A percentile compares a stretch with the other conserved stretches of the same genome.
Evolutionary conservation across 2,329 filamentous ascomycete species (phyloP).

Genomic region (Colletotrichum sp.): DNA sequence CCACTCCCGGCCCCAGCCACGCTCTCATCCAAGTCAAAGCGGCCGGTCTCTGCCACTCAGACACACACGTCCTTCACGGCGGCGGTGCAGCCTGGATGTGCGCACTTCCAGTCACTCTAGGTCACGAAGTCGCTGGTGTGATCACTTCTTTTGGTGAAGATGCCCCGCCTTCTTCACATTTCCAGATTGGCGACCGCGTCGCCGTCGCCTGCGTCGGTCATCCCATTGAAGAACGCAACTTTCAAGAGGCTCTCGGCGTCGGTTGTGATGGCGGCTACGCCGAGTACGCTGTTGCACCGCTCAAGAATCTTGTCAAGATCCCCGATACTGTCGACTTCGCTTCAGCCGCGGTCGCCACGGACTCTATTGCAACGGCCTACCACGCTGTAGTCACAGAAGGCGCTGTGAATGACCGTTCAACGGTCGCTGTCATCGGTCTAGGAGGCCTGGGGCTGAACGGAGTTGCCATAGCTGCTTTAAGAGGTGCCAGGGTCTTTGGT

Average conservation of each 20-base stretch:
- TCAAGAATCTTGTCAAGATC: background rate
- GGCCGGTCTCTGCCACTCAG: conserved; percentile 14
- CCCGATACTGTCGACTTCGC: background rate
- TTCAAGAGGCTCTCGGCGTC: conserved; percentile 2
- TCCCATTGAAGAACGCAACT: background rate
- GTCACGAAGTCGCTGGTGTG: conserved; percentile 10
- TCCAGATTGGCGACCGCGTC: background rate
- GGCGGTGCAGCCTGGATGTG: conserved; percentile 16
- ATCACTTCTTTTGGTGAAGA: background rate
- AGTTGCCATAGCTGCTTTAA: background rate
- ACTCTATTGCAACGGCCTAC: conserved; percentile 11
- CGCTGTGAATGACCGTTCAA: background rate
- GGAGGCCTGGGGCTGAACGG: conserved; percentile 10
- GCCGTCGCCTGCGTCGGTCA: conserved; percentile 14
- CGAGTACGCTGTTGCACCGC: background rate
- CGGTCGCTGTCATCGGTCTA: conserved; percentile 3
- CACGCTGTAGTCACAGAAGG: conserved; percentile 19
- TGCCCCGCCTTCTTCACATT: background rate
- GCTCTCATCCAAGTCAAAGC: conserved; percentile 2
- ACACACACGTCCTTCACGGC: conserved; percentile 15
- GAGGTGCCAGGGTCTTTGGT: conserved; percentile 2
- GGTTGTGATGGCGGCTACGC: conserved; percentile 10
- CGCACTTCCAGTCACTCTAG: background rate
- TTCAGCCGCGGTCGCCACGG: conserved; percentile 1
- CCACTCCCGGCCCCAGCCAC: background rate